Evolutionary conservation across 2,329 filamentous ascomycete genomes (phyloP).

Genomic region (Colletotrichum sp.): DNA sequence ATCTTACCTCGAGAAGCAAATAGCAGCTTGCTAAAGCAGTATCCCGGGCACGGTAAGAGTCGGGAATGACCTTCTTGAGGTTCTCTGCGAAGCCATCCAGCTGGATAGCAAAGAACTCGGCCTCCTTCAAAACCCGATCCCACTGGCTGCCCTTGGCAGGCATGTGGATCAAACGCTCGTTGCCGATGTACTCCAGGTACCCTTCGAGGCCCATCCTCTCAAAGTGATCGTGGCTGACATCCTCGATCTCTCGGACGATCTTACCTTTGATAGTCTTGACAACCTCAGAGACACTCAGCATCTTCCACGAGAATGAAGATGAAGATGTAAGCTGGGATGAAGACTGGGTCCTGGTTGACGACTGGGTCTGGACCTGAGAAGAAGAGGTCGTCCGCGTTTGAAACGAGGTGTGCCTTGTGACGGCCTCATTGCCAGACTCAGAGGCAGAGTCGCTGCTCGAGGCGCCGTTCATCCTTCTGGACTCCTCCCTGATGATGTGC

Average conservation of each 20-base stretch:
- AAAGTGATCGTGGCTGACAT: not conserved
- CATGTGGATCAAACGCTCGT: slow-evolving; percentile 45
- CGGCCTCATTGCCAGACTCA: not conserved
- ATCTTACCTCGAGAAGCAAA: slow-evolving; percentile 40
- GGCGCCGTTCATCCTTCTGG: not conserved
- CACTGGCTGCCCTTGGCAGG: slow-evolving; percentile 43
- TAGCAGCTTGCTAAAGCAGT: slow-evolving; percentile 42
- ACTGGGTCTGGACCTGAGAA: not conserved
- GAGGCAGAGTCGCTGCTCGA: slow-evolving; percentile 5
- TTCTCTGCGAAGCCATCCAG: slow-evolving; percentile 38
- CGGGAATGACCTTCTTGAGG: slow-evolving; percentile 29
- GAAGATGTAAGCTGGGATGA: not conserved
- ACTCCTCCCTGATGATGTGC: not conserved
- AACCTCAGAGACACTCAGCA: not conserved
- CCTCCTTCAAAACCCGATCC: slow-evolving; percentile 43
- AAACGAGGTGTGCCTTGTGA: not conserved
- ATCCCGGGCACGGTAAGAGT: slow-evolving; percentile 23
- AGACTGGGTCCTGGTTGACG: not conserved
- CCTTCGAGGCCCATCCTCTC: slow-evolving; percentile 4
- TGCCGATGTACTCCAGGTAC: slow-evolving; percentile 41
- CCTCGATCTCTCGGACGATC: slow-evolving; percentile 3
- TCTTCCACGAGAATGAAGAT: not conserved
- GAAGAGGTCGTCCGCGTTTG: not conserved
- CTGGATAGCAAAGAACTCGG: slow-evolving; percentile 46
- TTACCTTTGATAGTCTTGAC: not conserved